Base-by-base conservation (phyloP, 768 basidiomycete genomes). In the Tricholoma flavovirens region DNA sequence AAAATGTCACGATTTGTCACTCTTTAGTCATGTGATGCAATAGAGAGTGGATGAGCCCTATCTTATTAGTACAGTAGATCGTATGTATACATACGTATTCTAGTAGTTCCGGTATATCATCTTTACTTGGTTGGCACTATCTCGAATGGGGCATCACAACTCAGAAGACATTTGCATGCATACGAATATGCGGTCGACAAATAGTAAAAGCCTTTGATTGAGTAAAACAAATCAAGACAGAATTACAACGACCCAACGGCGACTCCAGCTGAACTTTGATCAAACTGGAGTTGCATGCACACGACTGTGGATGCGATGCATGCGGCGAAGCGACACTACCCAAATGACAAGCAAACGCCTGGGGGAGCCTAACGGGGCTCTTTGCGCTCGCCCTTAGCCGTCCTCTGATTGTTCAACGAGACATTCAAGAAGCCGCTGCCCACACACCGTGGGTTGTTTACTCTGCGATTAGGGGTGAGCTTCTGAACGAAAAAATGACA, bases 391-490 rank as follows among this genome's bases (percentile, higher is more conserved):
- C 54, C 48, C 49, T 51, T 38, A 55, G 51, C 48, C 30, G 42
- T 51, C 51, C 24, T 52, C 49, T 51, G 57, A 33, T 32, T 56
- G 42, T 49, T 61, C 56, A 24, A 30, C 24, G 40, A 35, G 59
- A 53, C 60, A 62, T 66, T 62, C 58, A 58, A 54, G 61, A 60
- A 49, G 52, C 57, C 60, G 57, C 56, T 54, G 61, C 59, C 64
- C 62, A 46, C 62, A 58, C 59, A 60, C 17, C 29, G 38, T 57
- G 56, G 62, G 61, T 56, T 65, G 62, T 66, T 75, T 77, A 77
- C 70, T 75, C 75, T 75, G 70, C n/a, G 50, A 32, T 43, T 51
- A 54, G 60, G 14, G 22, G 21, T 50, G 14, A 51, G 49, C 24
- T 35, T 26, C 49, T 26, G 10, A 21, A 10, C 33, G 8, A 51